These are phyloP conservation scores for Russula sp. DNA, from an alignment of 768 basidiomycete genomes.

Conservation along the genomic window DNA sequence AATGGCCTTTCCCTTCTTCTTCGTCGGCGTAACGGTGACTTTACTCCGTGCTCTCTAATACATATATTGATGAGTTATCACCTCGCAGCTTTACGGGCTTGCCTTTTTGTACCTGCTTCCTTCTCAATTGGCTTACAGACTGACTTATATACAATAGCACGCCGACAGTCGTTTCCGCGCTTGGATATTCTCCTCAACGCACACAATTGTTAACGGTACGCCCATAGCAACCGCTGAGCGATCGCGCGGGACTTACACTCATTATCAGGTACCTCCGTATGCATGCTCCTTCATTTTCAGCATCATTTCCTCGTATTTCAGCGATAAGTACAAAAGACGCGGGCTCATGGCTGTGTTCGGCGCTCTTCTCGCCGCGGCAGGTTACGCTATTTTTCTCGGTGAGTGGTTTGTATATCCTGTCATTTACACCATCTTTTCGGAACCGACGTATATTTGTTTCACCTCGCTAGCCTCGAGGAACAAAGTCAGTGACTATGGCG, in stretches of 20 bases:
- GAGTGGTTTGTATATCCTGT: background rate
- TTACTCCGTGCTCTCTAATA: background rate
- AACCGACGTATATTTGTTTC: background rate
- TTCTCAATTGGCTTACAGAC: background rate
- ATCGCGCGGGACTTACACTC: background rate
- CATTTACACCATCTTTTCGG: background rate
- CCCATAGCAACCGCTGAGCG: background rate
- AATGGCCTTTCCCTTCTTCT: constrained; percentile 50
- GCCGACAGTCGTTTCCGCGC: constrained; percentile 33
- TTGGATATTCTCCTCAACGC: constrained; percentile 34
- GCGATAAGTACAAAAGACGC: constrained; percentile 27
- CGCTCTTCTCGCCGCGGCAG: constrained; percentile 23
- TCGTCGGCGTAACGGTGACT: constrained; percentile 50
- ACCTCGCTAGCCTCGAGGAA: constrained; percentile 27
- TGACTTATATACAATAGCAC: constrained; percentile 28
- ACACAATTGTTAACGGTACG: constrained; percentile 36
- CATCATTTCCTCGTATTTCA: constrained; percentile 27
- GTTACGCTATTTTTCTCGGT: constrained; percentile 29
- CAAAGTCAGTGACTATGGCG: constrained; percentile 32
- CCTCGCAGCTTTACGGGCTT: constrained; percentile 31
- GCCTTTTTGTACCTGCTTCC: constrained; percentile 30
- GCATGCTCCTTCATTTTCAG: constrained; percentile 34
- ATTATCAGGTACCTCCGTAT: constrained; percentile 36
- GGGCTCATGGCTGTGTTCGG: constrained; percentile 22
- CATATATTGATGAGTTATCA: background rate